Conservation (phyloP, 768 basidiomycete genomes). For the Lyophyllum semitale region DNA sequence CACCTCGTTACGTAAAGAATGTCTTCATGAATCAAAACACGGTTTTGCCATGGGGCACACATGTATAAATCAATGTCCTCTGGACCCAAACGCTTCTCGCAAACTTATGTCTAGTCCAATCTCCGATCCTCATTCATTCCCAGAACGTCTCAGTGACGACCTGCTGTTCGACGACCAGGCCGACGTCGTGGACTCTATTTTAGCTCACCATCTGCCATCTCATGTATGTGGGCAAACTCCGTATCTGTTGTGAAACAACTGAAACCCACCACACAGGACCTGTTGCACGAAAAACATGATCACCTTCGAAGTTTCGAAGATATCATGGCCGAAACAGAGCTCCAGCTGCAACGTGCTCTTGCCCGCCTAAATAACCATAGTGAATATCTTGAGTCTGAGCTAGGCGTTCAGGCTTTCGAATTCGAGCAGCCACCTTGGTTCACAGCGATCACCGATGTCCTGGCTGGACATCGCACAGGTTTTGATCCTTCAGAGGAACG, state of each 20-base stretch:
- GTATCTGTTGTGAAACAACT: background rate
- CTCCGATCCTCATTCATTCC: background rate
- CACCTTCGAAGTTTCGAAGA: background rate
- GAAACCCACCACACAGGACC: background rate
- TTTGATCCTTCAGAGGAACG: background rate
- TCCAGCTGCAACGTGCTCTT: background rate
- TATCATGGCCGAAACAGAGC: background rate
- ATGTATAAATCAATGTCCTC: background rate
- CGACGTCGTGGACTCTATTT: background rate
- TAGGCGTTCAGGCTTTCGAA: no score
- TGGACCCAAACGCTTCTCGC: background rate
- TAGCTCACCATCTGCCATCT: background rate
- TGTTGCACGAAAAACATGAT: background rate
- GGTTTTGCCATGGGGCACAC: background rate
- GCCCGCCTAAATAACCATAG: no score
- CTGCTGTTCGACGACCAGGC: background rate
- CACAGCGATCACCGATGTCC: background rate
- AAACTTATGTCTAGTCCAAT: background rate
- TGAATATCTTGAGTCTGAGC: no score
- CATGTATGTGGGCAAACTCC: background rate
- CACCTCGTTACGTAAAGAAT: background rate
- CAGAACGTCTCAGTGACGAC: background rate
- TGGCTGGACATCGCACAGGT: background rate
- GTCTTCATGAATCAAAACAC: background rate
- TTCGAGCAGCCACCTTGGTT: background rate